Evolutionary conservation across 2,329 filamentous ascomycete species (phyloP), one percentile per base, ranked within the genome.

Genomic region (Akanthomyces uredinophilus): DNA sequence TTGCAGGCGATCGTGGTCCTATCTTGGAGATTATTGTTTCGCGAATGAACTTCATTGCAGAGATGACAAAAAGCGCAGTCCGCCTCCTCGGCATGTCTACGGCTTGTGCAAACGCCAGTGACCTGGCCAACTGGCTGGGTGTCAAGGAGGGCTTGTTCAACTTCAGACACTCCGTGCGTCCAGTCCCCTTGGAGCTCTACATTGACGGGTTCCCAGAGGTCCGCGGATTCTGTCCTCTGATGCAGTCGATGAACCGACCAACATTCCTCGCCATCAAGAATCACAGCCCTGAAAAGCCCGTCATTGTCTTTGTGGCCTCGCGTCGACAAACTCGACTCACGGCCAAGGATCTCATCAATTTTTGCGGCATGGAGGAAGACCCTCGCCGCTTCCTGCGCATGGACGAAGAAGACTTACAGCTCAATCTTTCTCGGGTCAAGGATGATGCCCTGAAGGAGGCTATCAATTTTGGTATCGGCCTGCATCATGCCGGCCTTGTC

Each of bases 231-330:
- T 98, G 94, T 69, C 92, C 95, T 0, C 77, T 99, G 66, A 99
- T 99, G 95, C 94, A 98, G 76, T 96, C 92, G 0, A 99, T 99
- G 95, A 99, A 99, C 71, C 85, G 95, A 7, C 95, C 95, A 2
- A 97, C 95, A 0, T 99, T 98, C 76, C 79, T 98, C 37, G 95
- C 95, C 0, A 95, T 99, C 74, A 97, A 99, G 75, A 92, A 88
- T 13, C 96, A 99, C 75, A 97, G 93, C 47, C 95, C 96, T 0
- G 88, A 92, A 59, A 98, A 99, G 75, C 95, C 95, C 0, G 95
- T 98, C 10, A 99, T 99, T 73, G 95, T 99, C 1, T 99, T 99
- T 70, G 95, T 99, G 7, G 92, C 95, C 3, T 99, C 95, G 20
- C 88, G 96, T 70, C 84, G 95, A 70, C 95, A 99, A 78, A 99